phyloP scores from a whole-genome alignment of 805 yeast genomes.

The Saturnispora gosingensis region DNA sequence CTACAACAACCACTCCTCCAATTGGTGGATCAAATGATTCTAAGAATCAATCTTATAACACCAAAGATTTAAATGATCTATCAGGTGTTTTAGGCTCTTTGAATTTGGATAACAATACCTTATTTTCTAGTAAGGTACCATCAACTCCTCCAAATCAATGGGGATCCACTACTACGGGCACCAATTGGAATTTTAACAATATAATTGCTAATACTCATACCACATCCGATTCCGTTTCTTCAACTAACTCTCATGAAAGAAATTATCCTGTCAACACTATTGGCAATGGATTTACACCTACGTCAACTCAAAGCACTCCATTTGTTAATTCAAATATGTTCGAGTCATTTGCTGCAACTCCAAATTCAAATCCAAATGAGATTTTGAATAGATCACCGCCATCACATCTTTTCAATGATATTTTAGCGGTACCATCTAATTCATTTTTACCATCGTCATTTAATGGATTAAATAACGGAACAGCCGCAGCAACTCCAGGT shows the following conservation, averaged over 20 bases:
- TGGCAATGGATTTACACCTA: conserved; percentile 1
- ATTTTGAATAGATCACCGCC: conserved; percentile 8
- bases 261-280: not conserved
- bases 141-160: conserved; percentile 23
- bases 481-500: not conserved
- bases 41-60: conserved; percentile 10
- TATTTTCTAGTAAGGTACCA: conserved; percentile 17
- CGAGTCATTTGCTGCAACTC: conserved; percentile 2
- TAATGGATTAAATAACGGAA: conserved; percentile 1
- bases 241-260: conserved; percentile 8
- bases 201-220: conserved; percentile 15
- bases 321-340: conserved; percentile 1
- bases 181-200: conserved; percentile 10
- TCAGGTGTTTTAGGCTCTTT: conserved; percentile 40
- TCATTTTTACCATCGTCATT: conserved; percentile 5
- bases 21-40: conserved; percentile 18
- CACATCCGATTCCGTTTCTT: conserved; percentile 9
- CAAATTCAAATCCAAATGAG: conserved; percentile 1
- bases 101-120: conserved; percentile 29
- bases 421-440: conserved; percentile 2
- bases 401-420: conserved; percentile 4
- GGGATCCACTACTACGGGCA: conserved; percentile 9
- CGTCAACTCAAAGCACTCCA: conserved; percentile 4
- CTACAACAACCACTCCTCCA: conserved; percentile 26
- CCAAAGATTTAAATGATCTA: conserved; percentile 30